A percentile compares a stretch with the other conserved stretches of the same genome.
Conservation (phyloP, 805 yeast species). For the Allodekkera sacchari region DNA sequence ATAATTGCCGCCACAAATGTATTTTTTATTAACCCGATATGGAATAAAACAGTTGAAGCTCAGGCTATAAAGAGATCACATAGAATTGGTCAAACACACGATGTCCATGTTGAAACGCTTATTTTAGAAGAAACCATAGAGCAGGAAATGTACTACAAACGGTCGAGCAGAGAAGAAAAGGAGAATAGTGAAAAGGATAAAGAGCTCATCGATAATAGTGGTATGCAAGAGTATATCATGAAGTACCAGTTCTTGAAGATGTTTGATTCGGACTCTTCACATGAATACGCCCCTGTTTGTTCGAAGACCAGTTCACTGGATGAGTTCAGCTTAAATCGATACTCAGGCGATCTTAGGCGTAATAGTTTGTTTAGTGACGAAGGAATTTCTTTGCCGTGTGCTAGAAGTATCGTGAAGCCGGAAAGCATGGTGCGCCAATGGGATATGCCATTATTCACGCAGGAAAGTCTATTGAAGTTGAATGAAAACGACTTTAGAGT, state of each 20-base stretch:
- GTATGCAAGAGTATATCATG: constrained; percentile 49
- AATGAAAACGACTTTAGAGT: constrained; percentile 16
- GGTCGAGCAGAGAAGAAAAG: constrained; percentile 12
- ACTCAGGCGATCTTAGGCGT: too few relatives aligned
- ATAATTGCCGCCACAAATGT: constrained; percentile 62
- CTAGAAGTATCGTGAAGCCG: constrained; percentile 9
- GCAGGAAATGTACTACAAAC: constrained; percentile 50
- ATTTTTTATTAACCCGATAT: constrained; percentile 63
- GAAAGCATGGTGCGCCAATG: constrained; percentile 17
- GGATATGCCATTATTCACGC: constrained; percentile 30
- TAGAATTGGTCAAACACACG: constrained; percentile 61
- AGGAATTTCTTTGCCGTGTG: constrained; percentile 10
- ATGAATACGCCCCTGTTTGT: constrained; percentile 1
- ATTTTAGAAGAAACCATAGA: constrained; percentile 56
- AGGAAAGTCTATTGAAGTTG: constrained; percentile 20
- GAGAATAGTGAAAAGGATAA: constrained; percentile 15
- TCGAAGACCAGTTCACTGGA: not conserved
- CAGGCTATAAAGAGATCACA: constrained; percentile 75
- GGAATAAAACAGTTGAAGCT: constrained; percentile 63
- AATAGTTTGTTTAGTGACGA: too few relatives aligned
- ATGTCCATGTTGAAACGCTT: constrained; percentile 62
- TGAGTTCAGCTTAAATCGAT: too few relatives aligned
- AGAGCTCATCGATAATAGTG: constrained; percentile 49
- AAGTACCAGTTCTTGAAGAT: constrained; percentile 38
- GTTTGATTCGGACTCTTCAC: constrained; percentile 18